Base-by-base conservation (phyloP, 1,139 yeast genomes). In the Scheffersomyces cryptocercus region DNA sequence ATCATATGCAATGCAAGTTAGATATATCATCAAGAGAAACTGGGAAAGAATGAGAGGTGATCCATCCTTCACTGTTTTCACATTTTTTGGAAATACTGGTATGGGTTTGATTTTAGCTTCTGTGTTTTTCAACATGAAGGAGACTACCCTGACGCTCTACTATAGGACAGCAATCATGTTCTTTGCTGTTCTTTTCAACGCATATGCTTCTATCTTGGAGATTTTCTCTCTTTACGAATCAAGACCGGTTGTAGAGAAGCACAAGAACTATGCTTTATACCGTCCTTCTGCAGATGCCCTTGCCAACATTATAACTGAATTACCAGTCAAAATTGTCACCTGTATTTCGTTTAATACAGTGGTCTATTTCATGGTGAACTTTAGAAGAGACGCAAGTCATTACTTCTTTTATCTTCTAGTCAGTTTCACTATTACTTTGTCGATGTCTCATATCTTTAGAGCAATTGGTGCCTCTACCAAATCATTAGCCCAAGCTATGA, bases 261-360 rank as follows among this genome's bases (percentile, higher is more conserved):
- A 84, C 54, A 79, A 78, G 53, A 72, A 79, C 16, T 83, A 77
- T 56, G 82, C 86, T 4, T 70, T 84, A 61, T 84, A 83, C 53
- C 82, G 82, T 48, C 81, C 84, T 29, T 77, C 86, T 33, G 84
- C 84, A n/a, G 87, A 84, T 59, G 82, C 87, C 5, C 59, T 83
- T 42, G 84, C 83, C 45, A 75, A 76, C 41, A 70, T 82, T 51
- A 58, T 82, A 42, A 75, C 85, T 31, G 85, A 82, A 53, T 59
- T 82, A 39, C 88, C 88, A 4, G 65, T 74, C 28, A 82, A 82
- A 55, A 46, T 78, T 8, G 48, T 67, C 34, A 73, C 78, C 44
- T 65, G 79, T 41, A 50, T 76, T 36, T 53, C 66, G 29, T 75
- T 82, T 56, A 66, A 75, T 36, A 50, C 82, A 35, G 67, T 76